A percentile compares a stretch with the other conserved stretches of the same genome.
These are phyloP conservation scores for Plectosphaerella plurivora DNA, from an alignment of 2,329 filamentous ascomycete genomes.

Conservation along the genomic window DNA sequence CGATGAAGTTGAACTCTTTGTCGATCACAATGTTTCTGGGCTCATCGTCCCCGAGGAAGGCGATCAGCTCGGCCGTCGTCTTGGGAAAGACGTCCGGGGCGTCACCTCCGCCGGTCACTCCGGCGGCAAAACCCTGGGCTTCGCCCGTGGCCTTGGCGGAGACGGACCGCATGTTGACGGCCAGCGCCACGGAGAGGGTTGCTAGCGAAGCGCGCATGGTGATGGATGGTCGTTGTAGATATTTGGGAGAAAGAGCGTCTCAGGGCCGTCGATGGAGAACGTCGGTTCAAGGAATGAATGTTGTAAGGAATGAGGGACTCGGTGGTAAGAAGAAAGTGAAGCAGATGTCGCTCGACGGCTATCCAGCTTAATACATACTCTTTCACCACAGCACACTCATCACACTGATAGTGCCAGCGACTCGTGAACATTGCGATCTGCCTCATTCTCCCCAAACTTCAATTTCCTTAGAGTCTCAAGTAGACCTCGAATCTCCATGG, in stretches of 20 bases:
- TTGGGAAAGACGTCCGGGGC: slow-evolving; percentile 36
- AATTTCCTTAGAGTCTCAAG: too few species aligned
- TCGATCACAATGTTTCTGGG: slow-evolving; percentile 18
- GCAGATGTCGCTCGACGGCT: too few species aligned
- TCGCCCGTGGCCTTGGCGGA: slow-evolving; percentile 16
- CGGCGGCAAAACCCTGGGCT: slow-evolving; percentile 22
- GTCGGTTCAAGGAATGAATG: background rate
- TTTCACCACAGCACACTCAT: too few species aligned
- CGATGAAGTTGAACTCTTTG: slow-evolving; percentile 22
- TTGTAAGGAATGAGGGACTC: background rate
- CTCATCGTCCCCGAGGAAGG: slow-evolving; percentile 13
- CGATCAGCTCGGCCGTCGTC: slow-evolving; percentile 36
- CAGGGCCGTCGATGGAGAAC: background rate
- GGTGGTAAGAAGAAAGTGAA: too few species aligned
- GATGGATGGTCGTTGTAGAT: background rate
- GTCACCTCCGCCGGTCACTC: slow-evolving; percentile 47
- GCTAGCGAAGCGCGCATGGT: too few species aligned
- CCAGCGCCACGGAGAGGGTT: too few species aligned
- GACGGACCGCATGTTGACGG: background rate
- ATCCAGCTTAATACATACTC: too few species aligned
- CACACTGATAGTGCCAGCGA: too few species aligned
- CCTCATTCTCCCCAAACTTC: too few species aligned
- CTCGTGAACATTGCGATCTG: too few species aligned
- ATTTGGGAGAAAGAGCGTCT: background rate
- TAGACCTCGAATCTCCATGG: too few species aligned